A percentile compares a stretch with the other conserved stretches of the same genome.
These are phyloP conservation scores for Pholiota microspora DNA, from an alignment of 768 basidiomycete genomes.

Conservation along the genomic window DNA sequence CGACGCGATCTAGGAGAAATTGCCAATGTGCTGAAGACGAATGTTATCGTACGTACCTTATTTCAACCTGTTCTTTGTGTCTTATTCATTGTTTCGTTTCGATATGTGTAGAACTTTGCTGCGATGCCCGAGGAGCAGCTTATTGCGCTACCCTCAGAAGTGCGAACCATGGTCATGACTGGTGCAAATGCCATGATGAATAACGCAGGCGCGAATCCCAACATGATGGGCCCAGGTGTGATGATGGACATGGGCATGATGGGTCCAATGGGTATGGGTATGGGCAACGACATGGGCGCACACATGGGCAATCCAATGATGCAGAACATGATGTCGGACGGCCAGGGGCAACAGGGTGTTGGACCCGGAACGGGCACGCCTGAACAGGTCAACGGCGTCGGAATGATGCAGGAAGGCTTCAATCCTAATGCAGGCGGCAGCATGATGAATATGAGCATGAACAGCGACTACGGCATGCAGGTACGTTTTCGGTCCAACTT, in stretches of 20 bases:
- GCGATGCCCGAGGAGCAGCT: slow-evolving; percentile 83
- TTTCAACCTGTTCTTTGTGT: background rate
- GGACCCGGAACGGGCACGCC: slow-evolving; percentile 36
- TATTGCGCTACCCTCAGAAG: slow-evolving; percentile 72
- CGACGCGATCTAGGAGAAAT: slow-evolving; percentile 79
- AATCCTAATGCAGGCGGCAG: slow-evolving; percentile 39
- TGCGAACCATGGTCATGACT: slow-evolving; percentile 86
- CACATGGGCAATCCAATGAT: slow-evolving; percentile 47
- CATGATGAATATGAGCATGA: slow-evolving; percentile 74
- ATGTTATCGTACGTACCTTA: slow-evolving; percentile 64
- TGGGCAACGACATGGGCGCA: slow-evolving; percentile 70
- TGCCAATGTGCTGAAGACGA: slow-evolving; percentile 76
- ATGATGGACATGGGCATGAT: slow-evolving; percentile 83
- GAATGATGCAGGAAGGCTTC: slow-evolving; percentile 51
- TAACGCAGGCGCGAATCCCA: slow-evolving; percentile 48
- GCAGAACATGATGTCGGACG: slow-evolving; percentile 47
- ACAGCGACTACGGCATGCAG: slow-evolving; percentile 72
- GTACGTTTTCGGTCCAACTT: slow-evolving; percentile 43
- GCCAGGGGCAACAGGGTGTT: slow-evolving; percentile 30
- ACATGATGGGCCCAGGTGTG: slow-evolving; percentile 61
- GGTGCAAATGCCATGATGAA: slow-evolving; percentile 79
- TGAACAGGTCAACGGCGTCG: slow-evolving; percentile 38
- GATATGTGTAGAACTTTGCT: slow-evolving; percentile 60
- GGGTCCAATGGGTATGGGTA: slow-evolving; percentile 61
- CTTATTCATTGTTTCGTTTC: slow-evolving; percentile 9